Percentiles rank a stretch among this genome's conserved stretches.
Conservation (phyloP, 805 yeast genomes). For the Saturnispora silvae region DNA sequence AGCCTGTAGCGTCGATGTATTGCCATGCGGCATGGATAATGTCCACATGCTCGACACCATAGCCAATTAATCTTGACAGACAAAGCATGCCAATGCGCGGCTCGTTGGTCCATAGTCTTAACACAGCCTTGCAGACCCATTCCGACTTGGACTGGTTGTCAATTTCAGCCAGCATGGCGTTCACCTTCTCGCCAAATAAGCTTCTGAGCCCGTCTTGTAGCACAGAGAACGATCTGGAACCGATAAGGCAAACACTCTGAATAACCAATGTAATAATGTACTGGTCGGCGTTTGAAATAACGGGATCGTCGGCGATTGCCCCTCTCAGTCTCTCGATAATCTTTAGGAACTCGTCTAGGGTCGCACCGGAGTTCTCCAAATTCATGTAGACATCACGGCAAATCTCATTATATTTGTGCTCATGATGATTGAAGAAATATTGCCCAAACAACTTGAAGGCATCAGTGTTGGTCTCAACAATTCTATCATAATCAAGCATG, state of each 20-base stretch:
- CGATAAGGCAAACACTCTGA: constrained; percentile 69
- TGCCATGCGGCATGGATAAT: constrained; percentile 32
- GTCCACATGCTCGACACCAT: constrained; percentile 31
- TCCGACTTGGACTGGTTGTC: constrained; percentile 24
- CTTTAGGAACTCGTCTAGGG: constrained; percentile 22
- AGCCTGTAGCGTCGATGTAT: constrained; percentile 21
- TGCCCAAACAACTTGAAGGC: constrained; percentile 24
- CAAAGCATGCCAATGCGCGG: constrained; percentile 57
- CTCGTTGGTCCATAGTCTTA: constrained; percentile 55
- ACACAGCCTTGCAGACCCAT: constrained; percentile 46
- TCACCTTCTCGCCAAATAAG: constrained; percentile 21
- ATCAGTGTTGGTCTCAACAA: constrained; percentile 19
- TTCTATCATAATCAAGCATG: constrained; percentile 13
- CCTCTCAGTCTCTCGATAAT: constrained; percentile 18
- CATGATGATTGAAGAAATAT: constrained; percentile 26
- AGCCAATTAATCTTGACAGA: constrained; percentile 39
- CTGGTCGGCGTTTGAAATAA: constrained; percentile 22
- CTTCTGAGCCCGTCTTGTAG: constrained; percentile 40
- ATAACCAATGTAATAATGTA: constrained; percentile 51
- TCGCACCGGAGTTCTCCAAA: constrained; percentile 22
- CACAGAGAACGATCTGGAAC: constrained; percentile 80
- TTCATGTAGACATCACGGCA: constrained; percentile 26
- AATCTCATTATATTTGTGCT: constrained; percentile 24
- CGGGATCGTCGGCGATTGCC: constrained; percentile 11
- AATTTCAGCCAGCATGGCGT: constrained; percentile 17